Conservation (phyloP, 768 basidiomycete species). For the Suillus subaureus region DNA sequence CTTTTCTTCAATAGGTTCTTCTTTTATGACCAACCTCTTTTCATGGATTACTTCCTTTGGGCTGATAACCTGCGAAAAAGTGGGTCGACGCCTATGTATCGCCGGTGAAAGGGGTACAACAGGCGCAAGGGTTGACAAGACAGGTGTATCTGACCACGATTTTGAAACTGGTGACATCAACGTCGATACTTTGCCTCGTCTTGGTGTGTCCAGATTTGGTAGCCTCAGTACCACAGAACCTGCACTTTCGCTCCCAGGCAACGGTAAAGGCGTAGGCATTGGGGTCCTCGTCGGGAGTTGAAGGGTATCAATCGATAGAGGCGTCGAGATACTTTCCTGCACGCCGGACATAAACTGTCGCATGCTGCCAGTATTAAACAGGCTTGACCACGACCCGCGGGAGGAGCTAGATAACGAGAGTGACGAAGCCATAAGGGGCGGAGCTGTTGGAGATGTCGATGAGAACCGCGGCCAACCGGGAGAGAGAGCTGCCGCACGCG, state of each 20-base stretch:
- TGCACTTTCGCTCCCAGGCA: slow-evolving; percentile 23
- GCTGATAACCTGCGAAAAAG: slow-evolving; percentile 44
- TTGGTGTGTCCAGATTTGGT: slow-evolving; percentile 31
- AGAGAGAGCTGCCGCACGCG: slow-evolving; percentile 44
- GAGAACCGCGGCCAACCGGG: slow-evolving; percentile 56
- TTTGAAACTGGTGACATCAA: slow-evolving; percentile 44
- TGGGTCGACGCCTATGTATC: slow-evolving; percentile 40
- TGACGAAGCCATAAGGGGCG: slow-evolving; percentile 39
- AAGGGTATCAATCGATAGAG: slow-evolving; percentile 29
- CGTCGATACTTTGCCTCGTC: slow-evolving; percentile 24
- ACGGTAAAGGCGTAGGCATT: slow-evolving; percentile 26
- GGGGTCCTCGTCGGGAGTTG: slow-evolving; percentile 9
- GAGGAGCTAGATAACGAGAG: slow-evolving; percentile 62
- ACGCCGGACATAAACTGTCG: slow-evolving; percentile 69
- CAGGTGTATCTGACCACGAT: slow-evolving; percentile 58
- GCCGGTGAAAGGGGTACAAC: slow-evolving; percentile 46
- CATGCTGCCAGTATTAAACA: slow-evolving; percentile 68
- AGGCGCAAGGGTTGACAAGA: slow-evolving; percentile 28
- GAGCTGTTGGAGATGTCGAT: slow-evolving; percentile 43
- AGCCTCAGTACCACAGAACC: slow-evolving; percentile 17
- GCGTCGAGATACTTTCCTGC: slow-evolving; percentile 50
- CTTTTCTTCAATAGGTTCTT: slow-evolving; percentile 25
- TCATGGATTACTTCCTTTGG: slow-evolving; percentile 33
- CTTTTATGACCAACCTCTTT: slow-evolving; percentile 41
- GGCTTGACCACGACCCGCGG: slow-evolving; percentile 78